Evolutionary conservation across 1,284 basidiomycete species (phyloP).

Genomic region (Vanrija sp.): DNA sequence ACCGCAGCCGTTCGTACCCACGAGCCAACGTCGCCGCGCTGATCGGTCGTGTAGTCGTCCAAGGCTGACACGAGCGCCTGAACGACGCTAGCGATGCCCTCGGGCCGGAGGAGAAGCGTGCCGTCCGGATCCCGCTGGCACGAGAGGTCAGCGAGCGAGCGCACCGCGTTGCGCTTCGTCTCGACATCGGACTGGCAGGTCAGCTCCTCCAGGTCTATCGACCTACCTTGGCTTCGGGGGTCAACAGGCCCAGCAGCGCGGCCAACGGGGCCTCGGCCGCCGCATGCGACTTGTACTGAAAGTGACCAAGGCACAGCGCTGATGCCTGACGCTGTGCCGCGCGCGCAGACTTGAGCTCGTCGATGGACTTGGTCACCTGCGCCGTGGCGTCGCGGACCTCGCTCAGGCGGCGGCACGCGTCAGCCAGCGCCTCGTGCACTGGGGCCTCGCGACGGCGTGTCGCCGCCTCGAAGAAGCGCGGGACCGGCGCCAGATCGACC

Average conservation of each 20-base stretch:
- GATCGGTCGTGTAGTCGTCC: constrained; percentile 85
- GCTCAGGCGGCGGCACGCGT: constrained; percentile 64
- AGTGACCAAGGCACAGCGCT: constrained; percentile 66
- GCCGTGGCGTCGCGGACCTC: constrained; percentile 40
- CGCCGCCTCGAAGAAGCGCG: constrained; percentile 58
- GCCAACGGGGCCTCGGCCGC: constrained; percentile 11
- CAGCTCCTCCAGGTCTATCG: neutral
- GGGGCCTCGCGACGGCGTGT: constrained; percentile 62
- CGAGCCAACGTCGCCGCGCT: constrained; percentile 94
- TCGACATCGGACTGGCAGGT: constrained; percentile 41
- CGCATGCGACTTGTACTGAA: constrained; percentile 59
- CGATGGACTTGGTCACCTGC: constrained; percentile 58
- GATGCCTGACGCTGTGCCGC: constrained; percentile 67
- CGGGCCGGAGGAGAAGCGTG: constrained; percentile 1
- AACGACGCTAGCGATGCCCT: constrained; percentile 18
- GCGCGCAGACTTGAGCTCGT: constrained; percentile 56
- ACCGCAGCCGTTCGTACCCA: constrained; percentile 82
- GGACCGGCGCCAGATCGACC: constrained; percentile 1
- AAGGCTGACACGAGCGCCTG: constrained; percentile 59
- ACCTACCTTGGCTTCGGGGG: constrained; percentile 25
- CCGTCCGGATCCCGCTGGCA: constrained; percentile 6
- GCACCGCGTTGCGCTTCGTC: constrained; percentile 36
- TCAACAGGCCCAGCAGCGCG: constrained; percentile 28
- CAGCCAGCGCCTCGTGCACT: constrained; percentile 72
- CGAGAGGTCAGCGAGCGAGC: constrained; percentile 29